Base-by-base conservation (phyloP, 495 filamentous ascomycete genomes). In the Clavariopsis aquatica region DNA sequence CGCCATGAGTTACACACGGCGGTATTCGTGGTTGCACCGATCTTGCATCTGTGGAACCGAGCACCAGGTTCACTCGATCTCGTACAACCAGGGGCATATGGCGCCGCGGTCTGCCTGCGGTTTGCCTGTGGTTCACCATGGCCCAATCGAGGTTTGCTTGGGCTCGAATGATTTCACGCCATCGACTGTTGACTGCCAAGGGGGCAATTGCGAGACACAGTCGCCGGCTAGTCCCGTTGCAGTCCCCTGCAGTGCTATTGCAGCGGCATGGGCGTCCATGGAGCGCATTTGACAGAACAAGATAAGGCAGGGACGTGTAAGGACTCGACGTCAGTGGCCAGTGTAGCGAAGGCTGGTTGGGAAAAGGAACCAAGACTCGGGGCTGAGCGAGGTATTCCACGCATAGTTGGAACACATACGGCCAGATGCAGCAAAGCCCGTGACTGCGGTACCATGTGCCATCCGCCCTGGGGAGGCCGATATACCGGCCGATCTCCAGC, bases 31-130 rank as follows among this genome's bases (percentile, higher is more conserved):
- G 65, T 62, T 34, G 53, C 53, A 63, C 58, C 45, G 53, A 63
- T 62, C 60, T 63, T 57, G 65, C 60, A 63, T 57, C 38, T 24
- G 59, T 63, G 59, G 45, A 41, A 68, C 59, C 52, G 59, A 46
- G 20, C 31, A 45, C 52, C 65, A 59, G 65, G 54, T 62, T 57
- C 57, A 41, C 36, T 66, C 64, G 64, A 66, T 66, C 55, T 38
- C 31, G 62, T 65, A 49, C 53, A 54, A 65, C 62, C 19, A 24
- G 49, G 52, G 49, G 31, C 7, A 24, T 56, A 20, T 49, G 23
- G 60, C 53, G 52, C 52, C 26, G 23, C 36, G 26, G 52, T 31
- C 52, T 41, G n/a, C 20, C 31, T 59, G 19, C 34, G 41, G 26
- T 52, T 8, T 52, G n/a, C n/a, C n/a, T n/a, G n/a, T n/a, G 12